A percentile compares a stretch with the other conserved stretches of the same genome.
phyloP scores from a whole-genome alignment of 257 asterid species.

The Solanum neorickii region DNA sequence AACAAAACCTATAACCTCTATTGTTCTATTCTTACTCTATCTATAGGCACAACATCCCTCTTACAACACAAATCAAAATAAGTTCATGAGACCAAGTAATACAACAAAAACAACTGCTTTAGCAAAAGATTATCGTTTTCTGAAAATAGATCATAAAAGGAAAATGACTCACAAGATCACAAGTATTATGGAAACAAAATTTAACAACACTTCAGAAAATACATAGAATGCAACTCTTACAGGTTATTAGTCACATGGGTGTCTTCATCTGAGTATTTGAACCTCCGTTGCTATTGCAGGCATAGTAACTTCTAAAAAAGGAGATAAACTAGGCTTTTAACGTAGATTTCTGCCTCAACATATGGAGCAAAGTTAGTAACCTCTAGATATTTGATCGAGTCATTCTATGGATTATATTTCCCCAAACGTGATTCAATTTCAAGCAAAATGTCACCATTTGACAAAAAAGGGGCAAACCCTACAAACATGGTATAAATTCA shows the following conservation, averaged over 20 bases:
- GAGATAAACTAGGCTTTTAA: slow-evolving; percentile 30
- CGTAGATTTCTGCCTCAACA: slow-evolving; percentile 8
- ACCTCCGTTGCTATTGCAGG: neutral
- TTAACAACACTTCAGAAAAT: neutral
- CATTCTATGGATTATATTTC: slow-evolving; percentile 11
- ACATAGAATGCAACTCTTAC: neutral
- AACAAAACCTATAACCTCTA: neutral
- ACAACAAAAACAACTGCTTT: neutral
- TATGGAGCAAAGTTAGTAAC: neutral
- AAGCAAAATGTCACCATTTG: neutral
- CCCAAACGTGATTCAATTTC: neutral
- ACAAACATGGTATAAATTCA: neutral
- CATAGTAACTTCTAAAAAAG: neutral
- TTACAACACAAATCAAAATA: neutral
- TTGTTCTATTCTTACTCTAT: neutral
- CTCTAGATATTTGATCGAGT: slow-evolving; percentile 10
- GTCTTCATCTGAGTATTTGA: neutral
- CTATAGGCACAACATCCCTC: neutral
- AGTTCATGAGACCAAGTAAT: neutral
- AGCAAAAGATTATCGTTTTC: neutral
- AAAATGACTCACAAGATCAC: neutral
- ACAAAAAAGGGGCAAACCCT: neutral
- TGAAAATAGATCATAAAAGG: neutral
- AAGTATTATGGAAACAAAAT: neutral
- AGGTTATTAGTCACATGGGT: neutral